These are phyloP conservation scores for Candida sanyaensis DNA, from an alignment of 1,139 yeast species.

Conservation along the genomic window DNA sequence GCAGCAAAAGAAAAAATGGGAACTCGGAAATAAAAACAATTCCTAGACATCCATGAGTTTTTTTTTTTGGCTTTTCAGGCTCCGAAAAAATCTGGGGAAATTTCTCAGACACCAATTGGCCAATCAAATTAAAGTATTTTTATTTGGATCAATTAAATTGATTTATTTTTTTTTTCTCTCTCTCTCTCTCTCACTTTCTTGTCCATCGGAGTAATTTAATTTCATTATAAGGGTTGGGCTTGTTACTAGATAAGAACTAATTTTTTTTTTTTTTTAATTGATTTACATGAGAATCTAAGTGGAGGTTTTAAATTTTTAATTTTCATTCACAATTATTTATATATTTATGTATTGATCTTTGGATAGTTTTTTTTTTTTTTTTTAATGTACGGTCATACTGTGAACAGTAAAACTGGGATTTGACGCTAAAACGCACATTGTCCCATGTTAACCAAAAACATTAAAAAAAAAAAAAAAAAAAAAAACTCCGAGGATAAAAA, in stretches of 20 bases:
- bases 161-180: background rate
- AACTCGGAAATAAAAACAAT: too few species aligned
- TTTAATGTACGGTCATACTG: too few species aligned
- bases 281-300: too few species aligned
- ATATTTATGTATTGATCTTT: too few species aligned
- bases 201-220: background rate
- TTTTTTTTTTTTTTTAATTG: too few species aligned
- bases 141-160: constrained; percentile 1
- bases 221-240: background rate
- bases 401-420: too few species aligned
- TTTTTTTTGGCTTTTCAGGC: background rate
- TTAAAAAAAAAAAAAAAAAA: background rate
- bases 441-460: background rate
- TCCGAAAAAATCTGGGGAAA: constrained; percentile 8
- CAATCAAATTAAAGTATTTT: background rate
- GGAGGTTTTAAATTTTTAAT: background rate
- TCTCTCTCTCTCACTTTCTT: background rate
- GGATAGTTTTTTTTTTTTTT: too few species aligned
- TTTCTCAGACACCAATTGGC: background rate
- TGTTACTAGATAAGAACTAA: too few species aligned
- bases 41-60: background rate
- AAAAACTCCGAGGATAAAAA: constrained; percentile 8
- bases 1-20: too few species aligned
- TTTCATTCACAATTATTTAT: background rate
- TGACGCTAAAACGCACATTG: too few species aligned